Percentiles rank a stretch among this genome's conserved stretches.
Evolutionary conservation across 2,329 filamentous ascomycete species (phyloP).

Genomic region (Cercospora citrullina): DNA sequence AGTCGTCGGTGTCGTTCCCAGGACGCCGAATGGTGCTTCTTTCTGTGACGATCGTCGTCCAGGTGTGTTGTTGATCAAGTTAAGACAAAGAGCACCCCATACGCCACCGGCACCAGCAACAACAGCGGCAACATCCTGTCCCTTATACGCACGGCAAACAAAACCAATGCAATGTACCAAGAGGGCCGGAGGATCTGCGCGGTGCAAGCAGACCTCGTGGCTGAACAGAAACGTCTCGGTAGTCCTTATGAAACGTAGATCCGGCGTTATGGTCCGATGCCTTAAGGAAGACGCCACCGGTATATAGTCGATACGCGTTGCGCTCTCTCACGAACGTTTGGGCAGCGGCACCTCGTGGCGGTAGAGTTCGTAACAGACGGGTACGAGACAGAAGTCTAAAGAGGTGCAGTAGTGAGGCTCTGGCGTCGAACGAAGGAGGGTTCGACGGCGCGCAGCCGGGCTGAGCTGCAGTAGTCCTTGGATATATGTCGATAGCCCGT

Average conservation of each 20-base stretch:
- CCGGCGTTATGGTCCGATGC: conserved; percentile 3
- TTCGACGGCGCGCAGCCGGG: neutral
- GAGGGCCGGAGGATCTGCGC: conserved; percentile 4
- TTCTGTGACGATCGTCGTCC: neutral
- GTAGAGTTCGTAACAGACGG: conserved; percentile 1
- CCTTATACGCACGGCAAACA: neutral
- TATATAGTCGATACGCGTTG: neutral
- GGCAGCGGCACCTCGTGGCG: conserved; percentile 4
- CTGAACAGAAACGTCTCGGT: conserved; percentile 8
- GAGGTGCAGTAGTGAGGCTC: conserved; percentile 4
- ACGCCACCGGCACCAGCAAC: conserved; percentile 21
- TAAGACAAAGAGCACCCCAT: conserved; percentile 22
- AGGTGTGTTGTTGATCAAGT: conserved; percentile 12
- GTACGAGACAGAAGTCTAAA: conserved; percentile 4
- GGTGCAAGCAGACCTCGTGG: conserved; percentile 1
- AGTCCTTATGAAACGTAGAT: conserved; percentile 2
- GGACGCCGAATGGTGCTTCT: neutral
- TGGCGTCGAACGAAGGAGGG: neutral
- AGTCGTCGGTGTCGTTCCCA: neutral
- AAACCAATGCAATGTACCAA: neutral
- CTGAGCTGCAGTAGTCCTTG: conserved; percentile 3
- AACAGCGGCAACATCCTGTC: conserved; percentile 20
- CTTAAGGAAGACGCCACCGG: conserved; percentile 3
- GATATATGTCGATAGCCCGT: neutral
- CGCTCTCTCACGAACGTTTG: neutral